These are phyloP conservation scores for Elsinoe arachidis DNA, from an alignment of 2,329 filamentous ascomycete genomes.

Conservation along the genomic window DNA sequence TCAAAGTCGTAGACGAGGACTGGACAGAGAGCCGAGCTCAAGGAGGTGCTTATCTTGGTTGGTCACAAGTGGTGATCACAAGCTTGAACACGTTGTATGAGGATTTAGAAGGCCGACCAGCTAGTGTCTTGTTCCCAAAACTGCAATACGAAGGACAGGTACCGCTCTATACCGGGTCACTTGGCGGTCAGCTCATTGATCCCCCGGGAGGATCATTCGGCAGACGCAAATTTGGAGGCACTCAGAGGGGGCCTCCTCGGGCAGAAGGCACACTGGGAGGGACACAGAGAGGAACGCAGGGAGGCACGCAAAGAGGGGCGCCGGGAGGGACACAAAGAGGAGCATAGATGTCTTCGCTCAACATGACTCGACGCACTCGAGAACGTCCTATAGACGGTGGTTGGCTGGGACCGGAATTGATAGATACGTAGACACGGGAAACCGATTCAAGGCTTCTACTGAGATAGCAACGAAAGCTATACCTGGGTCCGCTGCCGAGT, in stretches of 20 bases:
- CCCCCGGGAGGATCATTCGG: neutral
- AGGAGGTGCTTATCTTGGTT: neutral
- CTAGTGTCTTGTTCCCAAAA: neutral
- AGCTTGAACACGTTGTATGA: neutral
- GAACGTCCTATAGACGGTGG: too few relatives aligned
- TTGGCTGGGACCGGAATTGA: too few relatives aligned
- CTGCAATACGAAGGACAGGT: neutral
- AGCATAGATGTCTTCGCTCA: neutral
- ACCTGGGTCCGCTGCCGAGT: too few relatives aligned
- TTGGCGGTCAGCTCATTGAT: neutral
- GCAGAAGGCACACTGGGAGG: neutral
- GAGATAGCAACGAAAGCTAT: too few relatives aligned
- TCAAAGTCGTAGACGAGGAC: neutral
- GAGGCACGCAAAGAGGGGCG: neutral
- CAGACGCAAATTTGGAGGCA: neutral
- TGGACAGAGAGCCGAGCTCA: neutral
- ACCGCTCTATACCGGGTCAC: neutral
- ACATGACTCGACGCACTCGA: too few relatives aligned
- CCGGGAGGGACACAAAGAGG: neutral
- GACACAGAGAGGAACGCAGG: neutral
- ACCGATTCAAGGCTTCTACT: too few relatives aligned
- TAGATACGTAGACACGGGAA: too few relatives aligned
- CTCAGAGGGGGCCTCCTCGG: neutral
- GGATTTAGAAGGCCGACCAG: neutral
- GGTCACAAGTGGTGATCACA: neutral